phyloP scores from a whole-genome alignment of 2,329 filamentous ascomycete genomes.

The Aureobasidium sp. region DNA sequence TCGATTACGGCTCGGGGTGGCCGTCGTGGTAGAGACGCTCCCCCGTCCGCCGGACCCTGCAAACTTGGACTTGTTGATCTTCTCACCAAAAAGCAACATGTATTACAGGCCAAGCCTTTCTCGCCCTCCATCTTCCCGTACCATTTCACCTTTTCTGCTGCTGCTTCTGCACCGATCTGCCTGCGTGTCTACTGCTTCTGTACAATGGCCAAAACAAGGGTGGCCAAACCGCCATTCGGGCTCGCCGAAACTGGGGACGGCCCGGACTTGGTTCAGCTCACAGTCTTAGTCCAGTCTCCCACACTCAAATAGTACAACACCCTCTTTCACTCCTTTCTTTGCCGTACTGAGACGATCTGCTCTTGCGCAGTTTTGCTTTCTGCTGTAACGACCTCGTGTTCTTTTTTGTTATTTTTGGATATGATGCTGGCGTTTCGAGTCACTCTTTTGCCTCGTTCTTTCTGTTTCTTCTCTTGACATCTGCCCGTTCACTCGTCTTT shows the following conservation, averaged over 20 bases:
- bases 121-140: neutral
- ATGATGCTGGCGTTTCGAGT: slow-evolving; percentile 4
- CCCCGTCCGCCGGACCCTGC: too few relatives aligned
- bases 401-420: neutral
- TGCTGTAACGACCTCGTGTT: too few relatives aligned
- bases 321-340: slow-evolving; percentile 7
- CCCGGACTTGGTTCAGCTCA: slow-evolving; percentile 11
- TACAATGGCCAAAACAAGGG: neutral
- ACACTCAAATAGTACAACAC: slow-evolving; percentile 7
- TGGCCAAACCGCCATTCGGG: slow-evolving; percentile 8
- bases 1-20: slow-evolving; percentile 5
- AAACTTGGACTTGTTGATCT: too few relatives aligned
- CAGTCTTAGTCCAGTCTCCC: neutral
- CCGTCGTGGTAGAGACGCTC: neutral
- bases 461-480: neutral
- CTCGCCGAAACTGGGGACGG: neutral
- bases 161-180: neutral
- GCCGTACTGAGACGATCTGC: neutral
- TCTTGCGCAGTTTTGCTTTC: neutral
- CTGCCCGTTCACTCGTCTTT: neutral
- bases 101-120: neutral
- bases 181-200: neutral
- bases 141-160: neutral
- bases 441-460: slow-evolving; percentile 1
- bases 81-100: neutral